These are phyloP conservation scores for Trichophyton benhamiae DNA, from an alignment of 2,329 filamentous ascomycete species.

Conservation along the genomic window DNA sequence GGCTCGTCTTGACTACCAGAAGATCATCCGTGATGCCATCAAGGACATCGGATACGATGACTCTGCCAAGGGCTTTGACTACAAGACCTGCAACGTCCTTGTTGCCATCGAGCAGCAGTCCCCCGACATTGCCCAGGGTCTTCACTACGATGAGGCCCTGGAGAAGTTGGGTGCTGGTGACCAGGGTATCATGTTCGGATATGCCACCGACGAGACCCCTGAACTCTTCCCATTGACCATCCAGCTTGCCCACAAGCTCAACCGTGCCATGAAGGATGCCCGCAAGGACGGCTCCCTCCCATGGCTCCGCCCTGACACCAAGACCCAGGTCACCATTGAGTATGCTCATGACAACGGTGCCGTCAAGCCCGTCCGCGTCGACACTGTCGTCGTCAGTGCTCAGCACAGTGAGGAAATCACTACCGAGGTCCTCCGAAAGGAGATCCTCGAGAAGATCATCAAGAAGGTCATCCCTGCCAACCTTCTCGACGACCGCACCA, in stretches of 20 bases:
- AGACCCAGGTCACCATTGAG: conserved; percentile 98
- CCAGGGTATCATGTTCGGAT: conserved; percentile 99
- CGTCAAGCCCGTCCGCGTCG: conserved; percentile 79
- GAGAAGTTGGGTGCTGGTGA: conserved; percentile 98
- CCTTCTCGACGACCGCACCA: conserved; percentile 82
- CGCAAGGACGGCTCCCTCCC: conserved; percentile 76
- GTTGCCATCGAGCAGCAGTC: conserved; percentile 99
- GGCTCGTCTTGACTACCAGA: conserved; percentile 92
- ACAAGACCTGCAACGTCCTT: conserved; percentile 98
- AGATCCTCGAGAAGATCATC: conserved; percentile 95
- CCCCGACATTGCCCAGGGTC: conserved; percentile 95
- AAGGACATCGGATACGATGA: conserved; percentile 98
- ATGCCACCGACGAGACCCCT: conserved; percentile 97
- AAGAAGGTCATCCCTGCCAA: conserved; percentile 84
- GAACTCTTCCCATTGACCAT: conserved; percentile 93
- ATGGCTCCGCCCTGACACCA: conserved; percentile 97
- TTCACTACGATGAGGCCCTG: conserved; percentile 93
- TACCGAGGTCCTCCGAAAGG: conserved; percentile 84
- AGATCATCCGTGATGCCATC: conserved; percentile 84
- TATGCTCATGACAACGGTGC: conserved; percentile 94
- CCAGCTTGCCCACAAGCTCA: conserved; percentile 91
- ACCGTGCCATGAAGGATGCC: conserved; percentile 82
- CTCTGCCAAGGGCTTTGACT: conserved; percentile 96
- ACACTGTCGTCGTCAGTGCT: conserved; percentile 93
- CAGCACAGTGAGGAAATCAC: conserved; percentile 83